Evolutionary conservation across 331 rosid genomes (phyloP).

Genomic region (Quercus lobata): DNA sequence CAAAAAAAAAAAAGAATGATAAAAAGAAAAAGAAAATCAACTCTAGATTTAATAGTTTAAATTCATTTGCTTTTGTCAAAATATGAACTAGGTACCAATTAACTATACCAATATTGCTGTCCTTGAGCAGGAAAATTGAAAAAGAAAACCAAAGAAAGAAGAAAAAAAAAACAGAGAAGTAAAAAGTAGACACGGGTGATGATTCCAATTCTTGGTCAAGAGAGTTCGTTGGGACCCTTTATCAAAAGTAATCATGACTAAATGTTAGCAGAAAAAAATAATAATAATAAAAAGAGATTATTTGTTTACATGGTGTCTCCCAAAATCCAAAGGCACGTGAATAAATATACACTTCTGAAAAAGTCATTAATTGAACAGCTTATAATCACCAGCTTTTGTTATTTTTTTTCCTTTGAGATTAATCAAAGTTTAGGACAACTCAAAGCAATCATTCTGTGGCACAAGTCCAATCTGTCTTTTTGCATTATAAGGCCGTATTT

Average conservation of each 20-base stretch:
- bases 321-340: slow-evolving; percentile 49
- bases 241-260: slow-evolving; percentile 1
- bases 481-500: slow-evolving; percentile 4
- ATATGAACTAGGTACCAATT: neutral
- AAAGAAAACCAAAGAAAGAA: neutral
- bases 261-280: neutral
- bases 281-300: neutral
- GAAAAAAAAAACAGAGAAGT: neutral
- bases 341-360: slow-evolving; percentile 16
- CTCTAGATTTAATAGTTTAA: slow-evolving; percentile 10
- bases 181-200: neutral
- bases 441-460: slow-evolving; percentile 18
- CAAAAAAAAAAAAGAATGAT: slow-evolving; percentile 18
- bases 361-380: slow-evolving; percentile 26
- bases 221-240: slow-evolving; percentile 2
- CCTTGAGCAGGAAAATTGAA: neutral
- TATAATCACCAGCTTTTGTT: slow-evolving; percentile 18
- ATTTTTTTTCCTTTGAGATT: slow-evolving; percentile 13
- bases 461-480: slow-evolving; percentile 21
- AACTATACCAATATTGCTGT: neutral
- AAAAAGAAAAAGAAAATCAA: slow-evolving; percentile 7
- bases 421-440: slow-evolving; percentile 23
- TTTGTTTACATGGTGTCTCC: slow-evolving; percentile 32
- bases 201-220: slow-evolving; percentile 22
- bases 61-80: slow-evolving; percentile 17